phyloP scores from a whole-genome alignment of 2,329 filamentous ascomycete species.

The Hortaea werneckii region DNA sequence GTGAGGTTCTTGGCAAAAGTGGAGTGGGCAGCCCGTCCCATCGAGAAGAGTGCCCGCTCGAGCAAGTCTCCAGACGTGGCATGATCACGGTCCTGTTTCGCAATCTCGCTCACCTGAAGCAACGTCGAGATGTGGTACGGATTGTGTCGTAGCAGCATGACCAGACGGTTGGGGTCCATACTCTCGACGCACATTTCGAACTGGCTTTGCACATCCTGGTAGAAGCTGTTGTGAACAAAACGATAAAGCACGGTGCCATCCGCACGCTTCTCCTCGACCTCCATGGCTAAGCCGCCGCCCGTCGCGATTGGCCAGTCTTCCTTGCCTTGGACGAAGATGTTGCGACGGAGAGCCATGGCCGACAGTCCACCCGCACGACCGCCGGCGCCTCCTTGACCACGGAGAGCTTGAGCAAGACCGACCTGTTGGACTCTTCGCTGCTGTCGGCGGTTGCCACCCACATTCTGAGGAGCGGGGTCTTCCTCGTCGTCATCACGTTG shows the following conservation, averaged over 20 bases:
- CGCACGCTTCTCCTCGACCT: slow-evolving; percentile 45
- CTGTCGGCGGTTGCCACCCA: slow-evolving; percentile 24
- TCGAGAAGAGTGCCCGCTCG: slow-evolving; percentile 83
- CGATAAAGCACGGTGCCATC: slow-evolving; percentile 62
- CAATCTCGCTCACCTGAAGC: slow-evolving; percentile 87
- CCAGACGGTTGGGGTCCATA: slow-evolving; percentile 75
- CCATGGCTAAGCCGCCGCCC: slow-evolving; percentile 77
- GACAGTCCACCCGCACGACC: slow-evolving; percentile 55
- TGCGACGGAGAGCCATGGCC: slow-evolving; percentile 62
- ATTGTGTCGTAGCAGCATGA: slow-evolving; percentile 61
- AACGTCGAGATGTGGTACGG: slow-evolving; percentile 89
- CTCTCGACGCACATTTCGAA: slow-evolving; percentile 73
- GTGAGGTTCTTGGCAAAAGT: slow-evolving; percentile 68
- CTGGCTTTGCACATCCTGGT: slow-evolving; percentile 62
- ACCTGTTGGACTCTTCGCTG: slow-evolving; percentile 36
- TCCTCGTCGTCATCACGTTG: slow-evolving; percentile 43
- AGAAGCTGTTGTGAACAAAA: slow-evolving; percentile 64
- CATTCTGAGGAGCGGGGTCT: slow-evolving; percentile 22
- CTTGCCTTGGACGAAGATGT: slow-evolving; percentile 76
- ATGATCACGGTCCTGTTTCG: slow-evolving; percentile 83
- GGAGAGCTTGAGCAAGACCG: slow-evolving; percentile 48
- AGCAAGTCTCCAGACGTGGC: slow-evolving; percentile 77
- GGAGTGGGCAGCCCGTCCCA: slow-evolving; percentile 79
- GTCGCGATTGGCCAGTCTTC: slow-evolving; percentile 76
- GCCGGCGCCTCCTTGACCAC: slow-evolving; percentile 42